phyloP scores from a whole-genome alignment of 805 yeast species.

The Lachancea quebecensis region DNA sequence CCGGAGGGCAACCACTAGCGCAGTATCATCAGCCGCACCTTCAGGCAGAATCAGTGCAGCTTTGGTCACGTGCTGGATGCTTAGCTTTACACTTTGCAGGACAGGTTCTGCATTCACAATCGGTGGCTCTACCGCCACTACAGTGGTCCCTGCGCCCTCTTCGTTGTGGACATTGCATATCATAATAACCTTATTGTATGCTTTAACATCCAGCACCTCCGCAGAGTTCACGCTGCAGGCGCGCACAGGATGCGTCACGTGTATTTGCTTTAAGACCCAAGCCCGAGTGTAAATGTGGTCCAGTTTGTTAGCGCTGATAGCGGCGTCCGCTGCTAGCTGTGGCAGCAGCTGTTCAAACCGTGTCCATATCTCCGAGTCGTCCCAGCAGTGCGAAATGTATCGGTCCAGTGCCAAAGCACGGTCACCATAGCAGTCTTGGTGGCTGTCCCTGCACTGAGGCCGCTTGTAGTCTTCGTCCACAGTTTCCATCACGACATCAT shows the following conservation, averaged over 20 bases:
- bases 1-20: not conserved
- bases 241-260: not conserved
- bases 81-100: no score
- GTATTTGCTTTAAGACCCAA: constrained; percentile 1
- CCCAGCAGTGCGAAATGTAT: not conserved
- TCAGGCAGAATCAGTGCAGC: not conserved
- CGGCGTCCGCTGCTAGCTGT: not conserved
- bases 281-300: constrained; percentile 1
- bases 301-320: not conserved
- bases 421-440: not conserved
- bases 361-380: not conserved
- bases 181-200: no score
- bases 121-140: no score
- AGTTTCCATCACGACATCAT: constrained; percentile 15
- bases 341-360: not conserved
- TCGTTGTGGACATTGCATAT: no score
- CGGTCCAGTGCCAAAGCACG: not conserved
- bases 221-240: not conserved
- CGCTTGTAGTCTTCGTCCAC: constrained; percentile 19
- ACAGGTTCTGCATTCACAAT: no score
- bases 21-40: not conserved
- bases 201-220: not conserved
- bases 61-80: not conserved
- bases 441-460: not conserved
- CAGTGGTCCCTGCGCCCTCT: no score